Evolutionary conservation across 1,284 basidiomycete species (phyloP).

Genomic region (Trichosporon coremiiforme): DNA sequence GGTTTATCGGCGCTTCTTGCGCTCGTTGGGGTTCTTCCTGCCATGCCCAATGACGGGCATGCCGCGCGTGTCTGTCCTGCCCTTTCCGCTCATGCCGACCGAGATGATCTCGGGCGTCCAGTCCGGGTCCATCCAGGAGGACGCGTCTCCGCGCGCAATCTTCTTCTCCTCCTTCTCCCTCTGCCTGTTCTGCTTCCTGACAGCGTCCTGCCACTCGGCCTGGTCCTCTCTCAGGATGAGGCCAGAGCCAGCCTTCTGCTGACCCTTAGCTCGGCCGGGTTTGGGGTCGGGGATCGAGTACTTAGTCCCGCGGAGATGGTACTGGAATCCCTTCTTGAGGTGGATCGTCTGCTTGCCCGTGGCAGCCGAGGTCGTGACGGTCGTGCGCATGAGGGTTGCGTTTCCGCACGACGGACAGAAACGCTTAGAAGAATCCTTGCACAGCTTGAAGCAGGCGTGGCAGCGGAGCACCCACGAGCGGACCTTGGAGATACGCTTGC

Average conservation of each 20-base stretch:
- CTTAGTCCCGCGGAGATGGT: constrained; percentile 85
- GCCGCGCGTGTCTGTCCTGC: constrained; percentile 64
- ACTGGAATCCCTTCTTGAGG: constrained; percentile 93
- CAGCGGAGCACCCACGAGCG: constrained; percentile 96
- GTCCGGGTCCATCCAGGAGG: constrained; percentile 91
- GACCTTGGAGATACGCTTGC: constrained; percentile 84
- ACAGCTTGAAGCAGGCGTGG: constrained; percentile 99
- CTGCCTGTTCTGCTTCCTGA: constrained; percentile 71
- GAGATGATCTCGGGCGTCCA: constrained; percentile 86
- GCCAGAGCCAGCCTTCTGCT: constrained; percentile 66
- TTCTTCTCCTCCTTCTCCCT: constrained; percentile 76
- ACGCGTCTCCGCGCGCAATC: constrained; percentile 62
- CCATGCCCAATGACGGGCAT: constrained; percentile 83
- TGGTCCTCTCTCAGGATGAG: constrained; percentile 90
- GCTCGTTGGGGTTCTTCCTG: constrained; percentile 81
- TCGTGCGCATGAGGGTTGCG: constrained; percentile 83
- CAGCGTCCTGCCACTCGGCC: constrained; percentile 76
- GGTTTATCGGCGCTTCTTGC: constrained; percentile 46
- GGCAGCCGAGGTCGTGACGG: constrained; percentile 73
- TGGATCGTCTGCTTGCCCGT: constrained; percentile 70
- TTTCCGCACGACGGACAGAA: constrained; percentile 99
- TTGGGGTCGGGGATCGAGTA: constrained; percentile 93
- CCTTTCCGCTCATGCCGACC: constrained; percentile 72
- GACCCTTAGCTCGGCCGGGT: constrained; percentile 81
- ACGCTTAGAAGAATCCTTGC: constrained; percentile 93